These are phyloP conservation scores for Xylona heveae DNA, from an alignment of 495 filamentous ascomycete species.

Conservation along the genomic window DNA sequence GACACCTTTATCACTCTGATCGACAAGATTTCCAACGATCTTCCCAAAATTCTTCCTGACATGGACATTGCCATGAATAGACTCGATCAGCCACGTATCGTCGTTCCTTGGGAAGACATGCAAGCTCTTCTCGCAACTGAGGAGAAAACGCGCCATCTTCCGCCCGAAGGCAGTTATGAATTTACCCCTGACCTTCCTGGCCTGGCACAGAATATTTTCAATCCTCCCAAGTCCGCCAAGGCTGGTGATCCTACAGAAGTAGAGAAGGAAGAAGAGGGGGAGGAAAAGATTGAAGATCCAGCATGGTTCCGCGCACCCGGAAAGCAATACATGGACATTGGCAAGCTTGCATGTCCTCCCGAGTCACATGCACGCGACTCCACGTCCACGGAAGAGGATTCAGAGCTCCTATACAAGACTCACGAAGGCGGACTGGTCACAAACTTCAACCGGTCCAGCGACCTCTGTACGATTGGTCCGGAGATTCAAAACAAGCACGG, in stretches of 20 bases:
- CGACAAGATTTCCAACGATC: conserved; percentile 28
- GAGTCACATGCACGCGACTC: conserved; percentile 7
- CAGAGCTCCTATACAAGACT: not conserved
- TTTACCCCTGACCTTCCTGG: conserved; percentile 17
- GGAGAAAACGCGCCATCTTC: conserved; percentile 22
- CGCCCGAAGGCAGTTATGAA: conserved; percentile 12
- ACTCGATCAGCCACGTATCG: conserved; percentile 46
- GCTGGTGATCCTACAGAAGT: conserved; percentile 2
- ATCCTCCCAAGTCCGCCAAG: not conserved
- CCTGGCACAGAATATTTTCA: conserved; percentile 3
- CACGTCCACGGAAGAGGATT: not conserved
- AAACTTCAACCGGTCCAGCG: conserved; percentile 42
- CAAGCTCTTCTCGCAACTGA: conserved; percentile 32
- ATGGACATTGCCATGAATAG: conserved; percentile 51
- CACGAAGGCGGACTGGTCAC: conserved; percentile 28
- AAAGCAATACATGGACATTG: conserved; percentile 8
- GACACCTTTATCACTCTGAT: conserved; percentile 38
- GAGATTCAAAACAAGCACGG: conserved; percentile 19
- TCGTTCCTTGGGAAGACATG: conserved; percentile 45
- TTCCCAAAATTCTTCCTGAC: conserved; percentile 41
- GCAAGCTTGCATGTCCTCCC: conserved; percentile 6
- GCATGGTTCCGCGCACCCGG: conserved; percentile 4
- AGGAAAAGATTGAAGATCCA: conserved; percentile 3
- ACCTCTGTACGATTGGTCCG: conserved; percentile 39
- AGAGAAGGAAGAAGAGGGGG: too few relatives aligned